Conservation (phyloP, 139 green algal species). For the Chlorella sp. region DNA sequence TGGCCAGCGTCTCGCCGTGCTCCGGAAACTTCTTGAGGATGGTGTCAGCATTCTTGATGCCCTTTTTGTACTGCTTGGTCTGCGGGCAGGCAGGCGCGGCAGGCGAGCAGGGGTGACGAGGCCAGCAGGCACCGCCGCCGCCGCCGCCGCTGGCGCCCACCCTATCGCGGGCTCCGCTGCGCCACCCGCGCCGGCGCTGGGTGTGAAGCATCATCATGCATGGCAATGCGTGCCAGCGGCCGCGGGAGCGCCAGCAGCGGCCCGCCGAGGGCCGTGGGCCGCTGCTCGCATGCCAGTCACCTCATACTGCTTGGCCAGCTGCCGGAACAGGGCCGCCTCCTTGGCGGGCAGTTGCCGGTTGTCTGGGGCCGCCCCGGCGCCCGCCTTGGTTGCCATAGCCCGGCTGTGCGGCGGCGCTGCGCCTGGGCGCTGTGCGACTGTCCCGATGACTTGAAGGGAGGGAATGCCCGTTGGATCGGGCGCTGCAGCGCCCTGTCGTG, state of each 20-base stretch:
- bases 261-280: neutral
- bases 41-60: constrained; percentile 92
- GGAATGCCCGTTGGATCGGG: too few species aligned
- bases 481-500: too few species aligned
- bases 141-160: neutral
- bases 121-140: neutral
- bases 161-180: neutral
- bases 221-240: neutral
- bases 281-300: neutral
- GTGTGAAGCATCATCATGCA: neutral
- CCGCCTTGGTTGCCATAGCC: too few species aligned
- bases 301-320: constrained; percentile 95
- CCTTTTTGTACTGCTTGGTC: constrained; percentile 98
- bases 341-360: constrained; percentile 71
- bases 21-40: constrained; percentile 97
- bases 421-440: too few species aligned
- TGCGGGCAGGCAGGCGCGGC: neutral
- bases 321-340: constrained; percentile 81
- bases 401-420: too few species aligned
- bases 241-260: neutral
- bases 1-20: constrained; percentile 97
- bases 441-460: too few species aligned
- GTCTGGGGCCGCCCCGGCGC: neutral
- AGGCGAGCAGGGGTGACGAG: too few species aligned
- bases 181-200: too few species aligned